phyloP scores from a whole-genome alignment of 768 basidiomycete genomes.

The Rhizopogon rudus region DNA sequence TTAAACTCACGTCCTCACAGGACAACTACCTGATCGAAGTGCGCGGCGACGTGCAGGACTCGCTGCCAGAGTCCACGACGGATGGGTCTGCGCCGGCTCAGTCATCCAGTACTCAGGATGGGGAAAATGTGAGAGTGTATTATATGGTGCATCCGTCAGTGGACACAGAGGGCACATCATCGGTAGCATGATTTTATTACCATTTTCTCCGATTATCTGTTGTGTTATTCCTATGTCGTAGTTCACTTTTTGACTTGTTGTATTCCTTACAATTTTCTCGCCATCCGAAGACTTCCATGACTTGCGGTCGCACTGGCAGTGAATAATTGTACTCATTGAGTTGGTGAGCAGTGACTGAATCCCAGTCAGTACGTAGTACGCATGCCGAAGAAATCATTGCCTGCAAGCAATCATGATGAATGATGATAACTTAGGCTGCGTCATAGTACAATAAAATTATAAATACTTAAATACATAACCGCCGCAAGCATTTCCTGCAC shows the following conservation, averaged over 20 bases:
- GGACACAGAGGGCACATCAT: conserved; percentile 56
- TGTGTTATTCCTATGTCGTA: background rate
- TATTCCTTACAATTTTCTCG: background rate
- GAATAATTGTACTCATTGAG: no score
- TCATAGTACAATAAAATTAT: no score
- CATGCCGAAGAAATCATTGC: no score
- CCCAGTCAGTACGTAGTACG: no score
- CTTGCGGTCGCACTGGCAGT: no score
- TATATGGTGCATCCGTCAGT: conserved; percentile 92
- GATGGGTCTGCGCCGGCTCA: conserved; percentile 46
- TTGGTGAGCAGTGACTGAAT: no score
- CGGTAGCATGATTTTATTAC: conserved; percentile 12
- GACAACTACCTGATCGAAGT: conserved; percentile 84
- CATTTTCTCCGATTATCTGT: background rate
- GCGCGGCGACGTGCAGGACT: conserved; percentile 78
- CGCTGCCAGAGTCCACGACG: conserved; percentile 57
- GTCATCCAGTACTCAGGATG: conserved; percentile 43
- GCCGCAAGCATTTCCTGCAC: no score
- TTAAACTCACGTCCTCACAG: conserved; percentile 32
- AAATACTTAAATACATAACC: no score
- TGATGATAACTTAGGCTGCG: no score
- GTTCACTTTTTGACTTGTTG: background rate
- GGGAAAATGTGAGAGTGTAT: conserved; percentile 63
- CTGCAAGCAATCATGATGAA: no score
- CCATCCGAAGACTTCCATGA: no score